Conservation (phyloP, 768 basidiomycete genomes). For the Trichaptum fuscoviolaceum region DNA sequence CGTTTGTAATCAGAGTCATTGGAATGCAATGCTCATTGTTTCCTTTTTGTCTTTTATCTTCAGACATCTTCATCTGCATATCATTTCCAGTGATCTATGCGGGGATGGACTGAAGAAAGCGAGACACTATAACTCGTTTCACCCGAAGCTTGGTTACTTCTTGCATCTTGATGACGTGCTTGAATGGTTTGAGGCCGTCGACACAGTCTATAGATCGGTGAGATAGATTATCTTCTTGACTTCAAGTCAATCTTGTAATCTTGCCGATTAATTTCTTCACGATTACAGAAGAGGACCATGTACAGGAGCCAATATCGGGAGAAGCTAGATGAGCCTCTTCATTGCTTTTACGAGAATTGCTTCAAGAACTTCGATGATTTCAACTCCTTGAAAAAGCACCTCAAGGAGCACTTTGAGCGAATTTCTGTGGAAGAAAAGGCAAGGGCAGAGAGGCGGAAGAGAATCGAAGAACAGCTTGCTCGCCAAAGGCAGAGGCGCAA, state of each 20-base stretch:
- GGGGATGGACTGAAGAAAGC: constrained; percentile 73
- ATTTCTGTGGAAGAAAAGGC: background rate
- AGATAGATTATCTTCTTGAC: constrained; percentile 14
- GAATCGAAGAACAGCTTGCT: constrained; percentile 47
- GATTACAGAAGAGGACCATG: constrained; percentile 46
- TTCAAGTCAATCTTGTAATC: background rate
- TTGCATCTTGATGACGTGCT: constrained; percentile 72
- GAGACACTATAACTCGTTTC: constrained; percentile 90
- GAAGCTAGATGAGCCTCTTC: constrained; percentile 59
- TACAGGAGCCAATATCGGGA: constrained; percentile 52
- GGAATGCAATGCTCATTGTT: constrained; percentile 7
- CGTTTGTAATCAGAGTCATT: background rate
- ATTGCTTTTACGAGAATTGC: constrained; percentile 53
- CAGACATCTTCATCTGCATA: constrained; percentile 78
- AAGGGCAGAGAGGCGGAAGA: constrained; percentile 31
- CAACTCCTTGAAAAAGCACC: background rate
- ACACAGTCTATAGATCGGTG: constrained; percentile 48
- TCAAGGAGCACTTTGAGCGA: background rate
- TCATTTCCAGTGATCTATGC: constrained; percentile 74
- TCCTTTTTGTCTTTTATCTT: background rate
- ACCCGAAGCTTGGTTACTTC: constrained; percentile 81
- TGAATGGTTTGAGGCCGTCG: constrained; percentile 69
- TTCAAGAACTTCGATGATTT: background rate
- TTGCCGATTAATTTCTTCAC: background rate
- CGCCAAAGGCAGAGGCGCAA: background rate